Evolutionary conservation across 139 green algal species (phyloP).

Genomic region (Diplosphaera chodatii): DNA sequence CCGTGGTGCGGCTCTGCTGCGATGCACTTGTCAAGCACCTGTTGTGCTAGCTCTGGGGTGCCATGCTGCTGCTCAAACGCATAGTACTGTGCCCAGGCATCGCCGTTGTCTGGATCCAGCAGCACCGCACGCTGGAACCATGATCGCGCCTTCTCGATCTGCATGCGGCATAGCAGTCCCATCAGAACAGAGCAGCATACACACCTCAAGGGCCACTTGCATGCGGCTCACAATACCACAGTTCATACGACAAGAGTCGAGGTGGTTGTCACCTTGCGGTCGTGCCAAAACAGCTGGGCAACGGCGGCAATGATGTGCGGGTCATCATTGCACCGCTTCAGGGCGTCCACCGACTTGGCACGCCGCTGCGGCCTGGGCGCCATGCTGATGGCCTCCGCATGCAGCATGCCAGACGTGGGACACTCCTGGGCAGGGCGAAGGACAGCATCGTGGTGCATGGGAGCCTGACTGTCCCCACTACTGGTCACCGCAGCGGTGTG

Average conservation of each 20-base stretch:
- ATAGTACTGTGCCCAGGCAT: constrained; percentile 87
- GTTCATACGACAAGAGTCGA: too few species aligned
- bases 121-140: constrained; percentile 86
- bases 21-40: constrained; percentile 28
- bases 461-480: too few species aligned
- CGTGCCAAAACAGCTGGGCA: constrained; percentile 85
- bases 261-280: constrained; percentile 93
- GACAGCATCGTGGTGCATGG: too few species aligned
- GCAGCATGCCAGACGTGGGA: constrained; percentile 77
- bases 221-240: too few species aligned
- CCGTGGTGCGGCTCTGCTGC: constrained; percentile 80
- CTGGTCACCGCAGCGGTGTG: too few species aligned
- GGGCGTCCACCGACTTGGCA: constrained; percentile 77
- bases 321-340: constrained; percentile 90
- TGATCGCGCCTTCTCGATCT: constrained; percentile 80
- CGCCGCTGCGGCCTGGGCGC: constrained; percentile 74
- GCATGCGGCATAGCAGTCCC: background rate
- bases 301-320: constrained; percentile 77
- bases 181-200: background rate
- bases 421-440: constrained; percentile 62
- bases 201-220: too few species aligned
- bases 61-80: constrained; percentile 63
- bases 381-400: constrained; percentile 80
- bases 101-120: constrained; percentile 80
- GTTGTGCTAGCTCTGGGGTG: constrained; percentile 23